A percentile compares a stretch with the other conserved stretches of the same genome.
Conservation (phyloP, 2,329 filamentous ascomycete genomes). For the Pyrenochaeta sp. region DNA sequence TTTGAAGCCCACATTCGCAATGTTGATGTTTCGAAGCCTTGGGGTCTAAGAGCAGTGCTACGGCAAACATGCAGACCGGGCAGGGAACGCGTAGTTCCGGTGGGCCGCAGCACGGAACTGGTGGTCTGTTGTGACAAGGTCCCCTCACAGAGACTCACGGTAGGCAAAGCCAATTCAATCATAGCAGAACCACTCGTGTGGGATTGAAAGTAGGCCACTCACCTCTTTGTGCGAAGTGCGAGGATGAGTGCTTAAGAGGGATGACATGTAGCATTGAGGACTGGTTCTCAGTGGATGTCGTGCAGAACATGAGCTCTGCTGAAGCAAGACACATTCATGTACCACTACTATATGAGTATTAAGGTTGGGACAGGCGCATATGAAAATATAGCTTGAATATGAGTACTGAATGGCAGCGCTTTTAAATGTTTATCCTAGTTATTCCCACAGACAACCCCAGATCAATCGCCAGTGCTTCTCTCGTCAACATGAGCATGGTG, state of each 20-base stretch:
- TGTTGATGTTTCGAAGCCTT: slow-evolving; percentile 14
- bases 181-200: no score
- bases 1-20: neutral
- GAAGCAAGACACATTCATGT: neutral
- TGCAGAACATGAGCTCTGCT: neutral
- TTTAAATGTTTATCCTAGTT: slow-evolving; percentile 14
- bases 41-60: neutral
- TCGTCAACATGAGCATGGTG: slow-evolving; percentile 26
- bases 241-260: no score
- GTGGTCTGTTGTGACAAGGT: no score
- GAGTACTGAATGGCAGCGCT: slow-evolving; percentile 20
- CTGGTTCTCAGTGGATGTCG: no score
- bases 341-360: neutral
- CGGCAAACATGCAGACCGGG: neutral
- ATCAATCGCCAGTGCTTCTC: slow-evolving; percentile 23
- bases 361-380: neutral
- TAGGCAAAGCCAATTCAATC: no score
- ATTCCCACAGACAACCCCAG: neutral
- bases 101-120: no score
- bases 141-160: no score
- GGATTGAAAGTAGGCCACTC: no score
- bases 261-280: no score
- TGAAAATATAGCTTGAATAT: slow-evolving; percentile 18
- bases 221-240: no score
- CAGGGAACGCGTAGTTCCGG: neutral